Base-by-base conservation (phyloP, 129 eudicot species). In the Flaveria robusta region DNA sequence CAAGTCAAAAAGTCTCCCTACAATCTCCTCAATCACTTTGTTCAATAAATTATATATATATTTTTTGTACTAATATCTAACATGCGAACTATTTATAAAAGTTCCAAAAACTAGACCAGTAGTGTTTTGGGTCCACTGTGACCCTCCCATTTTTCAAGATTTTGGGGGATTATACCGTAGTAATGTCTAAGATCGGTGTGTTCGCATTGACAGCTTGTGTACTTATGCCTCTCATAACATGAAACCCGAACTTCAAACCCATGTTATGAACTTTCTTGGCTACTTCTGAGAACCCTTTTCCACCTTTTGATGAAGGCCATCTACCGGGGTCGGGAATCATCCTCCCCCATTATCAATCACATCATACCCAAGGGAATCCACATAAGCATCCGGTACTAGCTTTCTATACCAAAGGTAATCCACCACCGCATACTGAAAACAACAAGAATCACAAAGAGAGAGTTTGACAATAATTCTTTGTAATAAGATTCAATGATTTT, bases 361-460 rank as follows among this genome's bases (percentile, higher is more conserved):
- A 82, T 95, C 99, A 52, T 79, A 87, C 18, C 99, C 99, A 24
- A 82, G 88, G 62, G 99, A 89, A 79, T 95, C 94, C 29, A 75
- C 86, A 68, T 77, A 74, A 55, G 99, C 96, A 66, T 97, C 99
- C 1, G 79, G 56, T 26, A 88, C 97, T 66, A 84, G 71, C 77
- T 75, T 87, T 84, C 99, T 89, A 81, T 95, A 95, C 99, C 99
- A 95, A 58, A 95, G 97, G 83, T 89, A 95, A 60, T 95, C 99
- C 83, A 95, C 92, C 81, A 95, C 99, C 43, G 83, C 99, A 82
- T 91, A 95, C 99, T 95, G 45, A 72, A 55, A 77, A 64, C 66
- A 72, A 3, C 70, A 63, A 77, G 52, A 27, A 73, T 37, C 50
- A 51, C 64, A 59, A 18, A 22, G 42, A 62, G 14, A 60, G 23